Conservation (phyloP, 208 protist genomes). For the Leishmania lainsoni region DNA sequence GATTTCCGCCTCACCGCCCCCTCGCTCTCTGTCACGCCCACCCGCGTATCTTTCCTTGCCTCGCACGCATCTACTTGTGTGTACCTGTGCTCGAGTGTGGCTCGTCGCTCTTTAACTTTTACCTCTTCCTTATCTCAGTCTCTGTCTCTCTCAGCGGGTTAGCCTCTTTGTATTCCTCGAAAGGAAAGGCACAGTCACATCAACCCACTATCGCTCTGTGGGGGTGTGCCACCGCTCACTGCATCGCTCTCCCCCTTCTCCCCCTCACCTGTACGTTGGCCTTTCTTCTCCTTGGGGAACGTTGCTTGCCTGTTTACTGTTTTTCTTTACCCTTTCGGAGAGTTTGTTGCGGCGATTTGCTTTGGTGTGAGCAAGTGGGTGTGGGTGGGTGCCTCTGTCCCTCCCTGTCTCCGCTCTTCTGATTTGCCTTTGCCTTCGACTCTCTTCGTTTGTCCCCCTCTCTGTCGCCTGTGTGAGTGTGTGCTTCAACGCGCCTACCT, state of each 20-base stretch:
- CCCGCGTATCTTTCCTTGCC: not conserved
- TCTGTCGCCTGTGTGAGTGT: not conserved
- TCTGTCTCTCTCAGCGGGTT: not conserved
- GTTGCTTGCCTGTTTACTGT: not conserved
- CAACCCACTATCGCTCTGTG: no score
- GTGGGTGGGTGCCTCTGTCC: conserved; percentile 5
- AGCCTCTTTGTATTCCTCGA: no score
- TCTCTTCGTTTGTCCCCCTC: conserved; percentile 1
- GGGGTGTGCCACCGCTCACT: no score
- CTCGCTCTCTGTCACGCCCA: not conserved
- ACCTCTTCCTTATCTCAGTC: not conserved
- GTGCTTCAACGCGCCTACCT: not conserved
- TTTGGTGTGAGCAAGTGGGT: not conserved
- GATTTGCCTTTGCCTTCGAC: conserved; percentile 8
- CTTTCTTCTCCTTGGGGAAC: not conserved
- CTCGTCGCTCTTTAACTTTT: not conserved
- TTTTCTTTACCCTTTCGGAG: not conserved
- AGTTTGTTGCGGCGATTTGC: not conserved
- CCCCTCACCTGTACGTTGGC: not conserved
- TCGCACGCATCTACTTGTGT: not conserved
- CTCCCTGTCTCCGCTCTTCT: conserved; percentile 7
- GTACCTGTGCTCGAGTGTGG: not conserved
- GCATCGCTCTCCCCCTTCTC: not conserved
- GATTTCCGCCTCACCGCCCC: no score
- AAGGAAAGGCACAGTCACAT: no score